A percentile compares a stretch with the other conserved stretches of the same genome.
Evolutionary conservation across 1,284 basidiomycete genomes (phyloP).

Genomic region (Naganishia albida): DNA sequence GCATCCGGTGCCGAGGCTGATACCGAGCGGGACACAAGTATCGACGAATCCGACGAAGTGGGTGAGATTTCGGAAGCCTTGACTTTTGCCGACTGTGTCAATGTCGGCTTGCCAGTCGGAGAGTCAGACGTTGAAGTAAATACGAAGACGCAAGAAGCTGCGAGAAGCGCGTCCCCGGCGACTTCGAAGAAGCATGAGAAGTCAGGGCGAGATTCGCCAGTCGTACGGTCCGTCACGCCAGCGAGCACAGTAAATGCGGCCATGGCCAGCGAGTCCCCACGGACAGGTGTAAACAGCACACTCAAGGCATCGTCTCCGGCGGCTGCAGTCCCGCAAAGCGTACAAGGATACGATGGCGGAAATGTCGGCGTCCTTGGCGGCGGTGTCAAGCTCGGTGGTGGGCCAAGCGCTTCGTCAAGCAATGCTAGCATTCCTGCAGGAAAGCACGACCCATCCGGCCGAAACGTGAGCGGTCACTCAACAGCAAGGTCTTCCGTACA

Average conservation of each 20-base stretch:
- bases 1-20: slow-evolving; percentile 22
- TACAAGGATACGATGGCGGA: slow-evolving; percentile 55
- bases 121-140: not conserved
- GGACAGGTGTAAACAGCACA: not conserved
- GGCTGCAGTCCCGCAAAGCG: slow-evolving; percentile 40
- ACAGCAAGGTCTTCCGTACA: slow-evolving; percentile 1
- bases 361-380: slow-evolving; percentile 56
- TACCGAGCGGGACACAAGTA: slow-evolving; percentile 24
- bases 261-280: not conserved
- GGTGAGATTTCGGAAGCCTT: slow-evolving; percentile 9
- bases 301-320: slow-evolving; percentile 33
- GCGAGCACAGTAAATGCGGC: not conserved
- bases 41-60: slow-evolving; percentile 16
- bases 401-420: slow-evolving; percentile 19
- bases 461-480: slow-evolving; percentile 9
- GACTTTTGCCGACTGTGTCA: slow-evolving; percentile 10
- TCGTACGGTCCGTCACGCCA: not conserved
- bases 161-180: not conserved
- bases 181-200: not conserved
- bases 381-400: slow-evolving; percentile 53
- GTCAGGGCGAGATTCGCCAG: not conserved
- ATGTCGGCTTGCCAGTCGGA: not conserved
- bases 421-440: not conserved
- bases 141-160: not conserved
- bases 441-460: slow-evolving; percentile 10